Conservation (phyloP, 225 moss, liverwort and hornwort species). For the Thuidium tamariscinum region DNA sequence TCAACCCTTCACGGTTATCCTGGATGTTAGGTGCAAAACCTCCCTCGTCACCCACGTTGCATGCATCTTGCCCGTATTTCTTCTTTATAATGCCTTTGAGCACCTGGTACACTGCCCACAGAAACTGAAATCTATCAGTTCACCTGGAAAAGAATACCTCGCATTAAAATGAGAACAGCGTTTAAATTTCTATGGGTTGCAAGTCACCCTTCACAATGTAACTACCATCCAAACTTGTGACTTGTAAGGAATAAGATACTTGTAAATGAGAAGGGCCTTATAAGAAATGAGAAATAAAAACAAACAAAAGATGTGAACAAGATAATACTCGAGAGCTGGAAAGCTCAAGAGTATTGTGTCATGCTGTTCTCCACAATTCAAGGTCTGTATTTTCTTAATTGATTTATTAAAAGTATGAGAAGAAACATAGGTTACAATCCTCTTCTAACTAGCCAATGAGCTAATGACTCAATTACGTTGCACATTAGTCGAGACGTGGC, state of each 20-base stretch:
- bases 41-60: conserved; percentile 90
- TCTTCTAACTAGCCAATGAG: not conserved
- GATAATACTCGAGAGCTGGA: not conserved
- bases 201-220: not conserved
- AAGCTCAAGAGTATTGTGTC: not conserved
- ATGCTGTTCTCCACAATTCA: not conserved
- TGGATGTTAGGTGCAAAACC: conserved; percentile 98
- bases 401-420: not conserved
- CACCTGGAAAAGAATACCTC: not conserved
- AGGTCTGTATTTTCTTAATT: not conserved
- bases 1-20: conserved; percentile 87
- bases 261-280: not conserved
- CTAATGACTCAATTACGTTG: not conserved
- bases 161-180: not conserved
- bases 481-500: not conserved
- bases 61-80: conserved; percentile 84
- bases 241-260: not conserved
- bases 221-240: not conserved
- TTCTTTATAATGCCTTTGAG: conserved; percentile 92
- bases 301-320: not conserved
- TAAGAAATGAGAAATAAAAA: not conserved
- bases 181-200: not conserved
- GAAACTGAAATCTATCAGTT: not conserved
- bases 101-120: conserved; percentile 63
- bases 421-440: not conserved